A percentile compares a stretch with the other conserved stretches of the same genome.
phyloP scores from a whole-genome alignment of 2,329 filamentous ascomycete genomes.

The Pezizomycotina sp. region DNA sequence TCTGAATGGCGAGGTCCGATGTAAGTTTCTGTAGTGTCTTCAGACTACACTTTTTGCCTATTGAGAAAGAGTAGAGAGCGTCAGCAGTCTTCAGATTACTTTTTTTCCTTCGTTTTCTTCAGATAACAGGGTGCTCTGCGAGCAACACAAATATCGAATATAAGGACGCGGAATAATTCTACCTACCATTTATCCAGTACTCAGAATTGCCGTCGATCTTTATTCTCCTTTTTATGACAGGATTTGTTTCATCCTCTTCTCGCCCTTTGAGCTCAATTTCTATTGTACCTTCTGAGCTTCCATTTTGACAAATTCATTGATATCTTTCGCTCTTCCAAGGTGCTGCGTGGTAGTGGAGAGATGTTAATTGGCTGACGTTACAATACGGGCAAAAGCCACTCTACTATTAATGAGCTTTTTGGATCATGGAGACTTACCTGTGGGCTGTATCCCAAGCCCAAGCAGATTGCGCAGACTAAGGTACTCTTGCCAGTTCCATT shows the following conservation, averaged over 20 bases:
- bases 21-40: constrained; percentile 53
- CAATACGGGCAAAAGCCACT: constrained; percentile 1
- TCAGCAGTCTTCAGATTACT: constrained; percentile 3
- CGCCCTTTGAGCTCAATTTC: constrained; percentile 75
- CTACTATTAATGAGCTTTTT: constrained; percentile 8
- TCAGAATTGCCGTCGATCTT: constrained; percentile 64
- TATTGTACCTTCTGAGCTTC: constrained; percentile 56
- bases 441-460: constrained; percentile 73
- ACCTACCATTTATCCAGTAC: constrained; percentile 60
- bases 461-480: constrained; percentile 85
- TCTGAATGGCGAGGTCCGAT: constrained; percentile 65
- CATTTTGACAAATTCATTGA: constrained; percentile 91
- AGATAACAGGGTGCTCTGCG: background rate
- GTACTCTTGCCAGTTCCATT: constrained; percentile 98
- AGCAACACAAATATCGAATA: background rate
- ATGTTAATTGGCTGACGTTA: background rate
- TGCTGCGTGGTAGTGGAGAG: constrained; percentile 38
- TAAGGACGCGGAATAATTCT: constrained; percentile 31
- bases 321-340: constrained; percentile 67
- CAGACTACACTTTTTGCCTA: constrained; percentile 28
- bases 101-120: constrained; percentile 6
- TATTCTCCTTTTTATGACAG: constrained; percentile 59
- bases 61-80: constrained; percentile 2
- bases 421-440: constrained; percentile 31
- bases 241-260: constrained; percentile 45